Base-by-base conservation (phyloP, 805 yeast genomes). In the Wickerhamiella spandovensis region DNA sequence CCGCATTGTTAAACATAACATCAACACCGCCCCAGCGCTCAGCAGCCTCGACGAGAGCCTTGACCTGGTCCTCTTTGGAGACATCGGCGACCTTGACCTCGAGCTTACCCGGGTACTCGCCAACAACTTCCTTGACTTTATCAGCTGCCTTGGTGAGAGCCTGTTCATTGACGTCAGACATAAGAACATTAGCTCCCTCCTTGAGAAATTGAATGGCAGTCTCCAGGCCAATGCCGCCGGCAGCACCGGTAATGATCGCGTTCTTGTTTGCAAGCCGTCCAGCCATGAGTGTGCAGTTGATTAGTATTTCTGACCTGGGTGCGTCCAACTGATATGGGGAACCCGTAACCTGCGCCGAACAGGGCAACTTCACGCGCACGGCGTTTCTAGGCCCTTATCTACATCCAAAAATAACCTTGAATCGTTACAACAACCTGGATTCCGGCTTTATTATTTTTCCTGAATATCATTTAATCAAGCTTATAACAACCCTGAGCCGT, bases 171-270 rank as follows among this genome's bases (percentile, higher is more conserved):
- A 87, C 82, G 65, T 88, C 96, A 58, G 87, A 84, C 41, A 87
- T 84, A 41, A 88, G 84, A 54, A 87, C 90, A 67, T 81, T 84
- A 41, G 95, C 95, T 54, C 95, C 96, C 64, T 85, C 87, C 59
- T 73, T 77, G 50, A 88, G 95, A 65, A 82, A 84, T 67, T 78
- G 78, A 49, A 78, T 67, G 7, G 95, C 92, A 64, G 68, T 55
- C 48, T 65, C 68, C 32, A 65, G 57, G 8, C 68, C 68, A 51
- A 65, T 65, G 35, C 68, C 68, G n/a, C 67, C 68, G n/a, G 67
- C 68, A 20, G 67, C 68, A 12, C 68, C 68, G 32, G 68, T 65
- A 50, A 65, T 63, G 78, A 62, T 81, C 81, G 71, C 86, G 58
- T 66, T 63, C 53, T 65, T 66, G 50, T 62, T 57, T 13, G 51